Base-by-base conservation (phyloP, 768 basidiomycete genomes). In the Xerocomellus chrysenteron region DNA sequence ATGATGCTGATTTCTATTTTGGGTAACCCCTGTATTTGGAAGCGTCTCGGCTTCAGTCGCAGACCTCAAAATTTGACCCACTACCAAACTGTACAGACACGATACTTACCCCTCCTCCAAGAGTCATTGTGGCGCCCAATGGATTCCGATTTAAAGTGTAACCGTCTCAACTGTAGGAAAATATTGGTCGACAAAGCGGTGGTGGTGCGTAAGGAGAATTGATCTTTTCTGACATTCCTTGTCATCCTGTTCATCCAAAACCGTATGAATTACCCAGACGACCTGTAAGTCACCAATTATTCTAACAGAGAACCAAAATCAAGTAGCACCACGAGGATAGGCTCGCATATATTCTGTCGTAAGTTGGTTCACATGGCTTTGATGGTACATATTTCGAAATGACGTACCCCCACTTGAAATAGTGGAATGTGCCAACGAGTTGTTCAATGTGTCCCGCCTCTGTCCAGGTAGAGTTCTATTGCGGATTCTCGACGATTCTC, bases 341-440 rank as follows among this genome's bases (percentile, higher is more conserved):
- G 90, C 74, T 91, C 90, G 53, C 90, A 92, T 76, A 91, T 92
- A 72, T 92, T 92, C 68, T 92, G 90, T 68, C 79, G 90, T 88
- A 71, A 65, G 68, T 60, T 19, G 41, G 30, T 35, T 37, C 21
- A 40, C 41, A 51, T 28, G 14, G 17, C 30, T 32, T 37, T 4
- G 24, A 19, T 12, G 26, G 13, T 42, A n/a, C n/a, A n/a, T n/a
- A 46, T 42, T 24, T 35, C 26, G 50, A 28, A 41, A 42, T 48
- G 24, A 55, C 45, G 19, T 35, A 33, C 43, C 41, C 46, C 8
- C 47, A 21, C 21, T 21, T 21, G 5, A 47, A 47, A 58, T 47
- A 91, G 91, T 92, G 53, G 86, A 88, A 28, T 94, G 92, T 68
- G 92, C 92, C 26, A 92, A 90, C 65, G 88, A 92, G 66, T 69